Conservation (phyloP, 345 rosid genomes). For the Syzygium aqueum region DNA sequence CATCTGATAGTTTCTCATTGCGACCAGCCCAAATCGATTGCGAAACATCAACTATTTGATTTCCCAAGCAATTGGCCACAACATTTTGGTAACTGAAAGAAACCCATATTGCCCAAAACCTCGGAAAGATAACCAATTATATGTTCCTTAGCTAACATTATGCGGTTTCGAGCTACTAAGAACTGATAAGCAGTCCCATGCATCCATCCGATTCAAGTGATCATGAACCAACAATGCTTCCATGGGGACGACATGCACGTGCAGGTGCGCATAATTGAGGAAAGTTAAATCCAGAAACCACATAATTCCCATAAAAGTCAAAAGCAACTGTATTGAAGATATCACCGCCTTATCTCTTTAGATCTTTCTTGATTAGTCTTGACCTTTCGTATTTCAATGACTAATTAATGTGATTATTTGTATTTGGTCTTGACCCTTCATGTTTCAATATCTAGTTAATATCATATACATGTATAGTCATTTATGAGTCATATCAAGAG, state of each 20-base stretch:
- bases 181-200: not conserved
- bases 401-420: too few relatives aligned
- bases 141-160: not conserved
- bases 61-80: not conserved
- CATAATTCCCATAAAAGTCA: not conserved
- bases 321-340: not conserved
- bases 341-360: too few relatives aligned
- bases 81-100: not conserved
- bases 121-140: not conserved
- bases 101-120: not conserved
- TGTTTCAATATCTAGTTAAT: too few relatives aligned
- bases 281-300: not conserved
- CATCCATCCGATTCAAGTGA: not conserved
- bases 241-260: not conserved
- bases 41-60: not conserved
- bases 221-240: not conserved
- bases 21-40: not conserved
- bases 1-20: not conserved
- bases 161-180: not conserved
- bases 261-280: not conserved
- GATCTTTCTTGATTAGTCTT: too few relatives aligned
- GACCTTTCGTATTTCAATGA: too few relatives aligned
- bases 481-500: too few relatives aligned
- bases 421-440: too few relatives aligned
- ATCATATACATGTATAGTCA: too few relatives aligned